Percentiles rank a stretch among this genome's conserved stretches.
phyloP scores from a whole-genome alignment of 2,329 filamentous ascomycete genomes.

The Plenodomus lindquistii region DNA sequence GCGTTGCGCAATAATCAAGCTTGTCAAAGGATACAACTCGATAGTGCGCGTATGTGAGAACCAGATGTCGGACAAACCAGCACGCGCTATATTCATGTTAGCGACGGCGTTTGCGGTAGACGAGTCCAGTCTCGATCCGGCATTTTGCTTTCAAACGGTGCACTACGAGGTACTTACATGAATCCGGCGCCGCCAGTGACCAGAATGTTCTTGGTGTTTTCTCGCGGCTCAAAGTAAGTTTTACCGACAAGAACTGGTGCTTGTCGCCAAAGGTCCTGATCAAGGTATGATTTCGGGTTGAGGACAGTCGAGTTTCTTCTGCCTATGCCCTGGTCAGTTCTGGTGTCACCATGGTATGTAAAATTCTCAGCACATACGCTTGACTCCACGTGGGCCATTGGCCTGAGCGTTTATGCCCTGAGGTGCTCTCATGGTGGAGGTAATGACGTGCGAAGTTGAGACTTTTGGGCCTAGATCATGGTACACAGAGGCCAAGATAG shows the following conservation, averaged over 20 bases:
- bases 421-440: slow-evolving; percentile 30
- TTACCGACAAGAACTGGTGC: slow-evolving; percentile 71
- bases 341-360: slow-evolving; percentile 4
- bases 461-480: background rate
- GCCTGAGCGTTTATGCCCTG: slow-evolving; percentile 18
- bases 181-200: slow-evolving; percentile 84
- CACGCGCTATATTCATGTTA: slow-evolving; percentile 62
- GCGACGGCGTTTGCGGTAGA: background rate
- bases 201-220: slow-evolving; percentile 77
- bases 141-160: background rate
- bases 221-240: slow-evolving; percentile 70
- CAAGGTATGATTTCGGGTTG: slow-evolving; percentile 50
- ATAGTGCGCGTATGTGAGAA: slow-evolving; percentile 74
- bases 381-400: slow-evolving; percentile 23
- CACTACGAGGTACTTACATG: slow-evolving; percentile 62
- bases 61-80: slow-evolving; percentile 80
- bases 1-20: slow-evolving; percentile 78
- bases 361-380: slow-evolving; percentile 28
- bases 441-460: background rate
- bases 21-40: slow-evolving; percentile 84
- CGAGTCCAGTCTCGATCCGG: background rate
- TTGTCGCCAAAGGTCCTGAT: slow-evolving; percentile 70
- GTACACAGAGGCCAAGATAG: background rate
- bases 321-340: slow-evolving; percentile 19
- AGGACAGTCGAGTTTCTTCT: slow-evolving; percentile 45